phyloP scores from a whole-genome alignment of 2,329 filamentous ascomycete genomes.

The Reticulascus tulasneorum region DNA sequence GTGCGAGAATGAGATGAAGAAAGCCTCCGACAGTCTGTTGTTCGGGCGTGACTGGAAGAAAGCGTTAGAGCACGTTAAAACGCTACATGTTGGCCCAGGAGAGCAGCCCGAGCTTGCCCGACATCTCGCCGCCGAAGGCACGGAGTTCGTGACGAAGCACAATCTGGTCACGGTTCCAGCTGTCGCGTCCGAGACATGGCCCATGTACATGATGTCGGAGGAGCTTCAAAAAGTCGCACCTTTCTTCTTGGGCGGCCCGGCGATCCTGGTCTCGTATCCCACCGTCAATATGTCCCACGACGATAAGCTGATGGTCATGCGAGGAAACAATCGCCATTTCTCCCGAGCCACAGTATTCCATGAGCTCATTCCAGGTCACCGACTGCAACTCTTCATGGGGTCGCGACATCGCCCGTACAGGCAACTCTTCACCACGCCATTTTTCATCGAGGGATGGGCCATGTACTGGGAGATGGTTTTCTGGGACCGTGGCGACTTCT shows the following conservation, averaged over 20 bases:
- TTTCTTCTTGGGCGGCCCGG: constrained; percentile 54
- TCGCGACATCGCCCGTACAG: constrained; percentile 45
- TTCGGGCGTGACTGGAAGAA: constrained; percentile 45
- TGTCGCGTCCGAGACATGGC: constrained; percentile 49
- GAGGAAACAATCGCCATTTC: constrained; percentile 56
- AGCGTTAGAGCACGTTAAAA: constrained; percentile 54
- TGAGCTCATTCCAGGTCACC: constrained; percentile 57
- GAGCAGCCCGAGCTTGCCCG: constrained; percentile 49
- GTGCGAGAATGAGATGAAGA: constrained; percentile 53
- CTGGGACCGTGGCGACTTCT: constrained; percentile 50
- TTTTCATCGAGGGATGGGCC: constrained; percentile 59
- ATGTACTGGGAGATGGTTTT: constrained; percentile 60
- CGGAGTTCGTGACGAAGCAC: constrained; percentile 47
- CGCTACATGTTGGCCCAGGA: constrained; percentile 48
- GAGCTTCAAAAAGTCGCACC: constrained; percentile 50
- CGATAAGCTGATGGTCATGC: constrained; percentile 56
- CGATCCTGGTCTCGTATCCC: constrained; percentile 54
- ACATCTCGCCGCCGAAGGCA: constrained; percentile 46
- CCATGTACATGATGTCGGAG: constrained; percentile 54
- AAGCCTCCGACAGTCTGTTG: constrained; percentile 43
- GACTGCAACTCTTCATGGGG: constrained; percentile 48
- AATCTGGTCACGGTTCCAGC: constrained; percentile 52
- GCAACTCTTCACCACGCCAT: constrained; percentile 50
- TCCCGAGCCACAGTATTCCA: constrained; percentile 57
- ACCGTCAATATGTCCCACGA: constrained; percentile 47